Evolutionary conservation across 2,329 filamentous ascomycete genomes (phyloP).

Genomic region (Rutstroemia sp.): DNA sequence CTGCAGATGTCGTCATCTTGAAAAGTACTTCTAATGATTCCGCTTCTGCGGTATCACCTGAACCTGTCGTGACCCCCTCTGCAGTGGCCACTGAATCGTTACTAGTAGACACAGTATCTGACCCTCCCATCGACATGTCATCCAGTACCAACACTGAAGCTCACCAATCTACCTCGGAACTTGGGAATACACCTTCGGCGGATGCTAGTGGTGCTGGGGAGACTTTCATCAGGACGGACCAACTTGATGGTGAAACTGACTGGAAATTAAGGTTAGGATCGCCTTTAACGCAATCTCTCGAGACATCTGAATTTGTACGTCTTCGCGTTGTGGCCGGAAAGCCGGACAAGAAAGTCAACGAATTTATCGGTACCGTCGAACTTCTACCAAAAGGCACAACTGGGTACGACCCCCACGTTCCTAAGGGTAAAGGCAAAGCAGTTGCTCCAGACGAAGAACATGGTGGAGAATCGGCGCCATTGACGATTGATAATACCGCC

Average conservation of each 20-base stretch:
- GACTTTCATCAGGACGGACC: slow-evolving; percentile 95
- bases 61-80: not conserved
- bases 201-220: slow-evolving; percentile 50
- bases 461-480: slow-evolving; percentile 53
- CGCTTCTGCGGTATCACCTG: slow-evolving; percentile 17
- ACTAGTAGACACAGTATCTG: slow-evolving; percentile 27
- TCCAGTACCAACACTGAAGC: slow-evolving; percentile 16
- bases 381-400: slow-evolving; percentile 50
- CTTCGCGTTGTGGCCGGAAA: slow-evolving; percentile 74
- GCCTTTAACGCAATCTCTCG: slow-evolving; percentile 72
- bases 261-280: slow-evolving; percentile 94
- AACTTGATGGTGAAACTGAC: slow-evolving; percentile 95
- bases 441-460: slow-evolving; percentile 26
- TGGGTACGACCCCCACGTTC: slow-evolving; percentile 40
- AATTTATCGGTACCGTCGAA: slow-evolving; percentile 86
- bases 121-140: slow-evolving; percentile 23
- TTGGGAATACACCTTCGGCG: slow-evolving; percentile 23
- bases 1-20: slow-evolving; percentile 87
- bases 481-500: slow-evolving; percentile 94
- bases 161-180: slow-evolving; percentile 20
- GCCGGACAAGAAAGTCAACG: slow-evolving; percentile 89
- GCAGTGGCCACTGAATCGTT: slow-evolving; percentile 15
- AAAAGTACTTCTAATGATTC: slow-evolving; percentile 66
- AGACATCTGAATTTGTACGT: slow-evolving; percentile 62
- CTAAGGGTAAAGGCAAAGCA: slow-evolving; percentile 13